Conservation (phyloP, 352 stramenopile species). For the Globisporangium perplexum region DNA sequence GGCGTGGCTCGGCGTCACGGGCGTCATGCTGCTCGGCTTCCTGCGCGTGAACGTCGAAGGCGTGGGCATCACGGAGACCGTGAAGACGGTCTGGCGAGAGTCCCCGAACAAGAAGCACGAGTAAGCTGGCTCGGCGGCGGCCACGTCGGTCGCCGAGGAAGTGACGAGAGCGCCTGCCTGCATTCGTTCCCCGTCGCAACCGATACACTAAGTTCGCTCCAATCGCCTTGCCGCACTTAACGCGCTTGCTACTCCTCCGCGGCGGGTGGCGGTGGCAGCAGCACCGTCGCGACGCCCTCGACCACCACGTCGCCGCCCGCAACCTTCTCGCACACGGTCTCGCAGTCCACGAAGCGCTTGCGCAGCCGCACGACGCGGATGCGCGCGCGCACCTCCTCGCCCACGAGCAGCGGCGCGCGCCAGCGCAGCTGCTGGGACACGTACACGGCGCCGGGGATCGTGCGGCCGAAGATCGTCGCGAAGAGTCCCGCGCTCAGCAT, state of each 20-base stretch:
- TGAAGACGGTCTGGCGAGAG: conserved; percentile 86
- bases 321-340: conserved; percentile 54
- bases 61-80: conserved; percentile 77
- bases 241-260: background rate
- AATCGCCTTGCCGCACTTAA: too few relatives aligned
- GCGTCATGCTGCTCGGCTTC: conserved; percentile 77
- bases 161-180: too few relatives aligned
- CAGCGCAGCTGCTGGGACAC: conserved; percentile 68
- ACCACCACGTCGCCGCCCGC: conserved; percentile 46
- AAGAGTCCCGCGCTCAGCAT: conserved; percentile 78
- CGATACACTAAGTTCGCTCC: too few relatives aligned
- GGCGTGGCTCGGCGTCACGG: conserved; percentile 65
- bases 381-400: conserved; percentile 45
- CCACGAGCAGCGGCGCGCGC: conserved; percentile 52
- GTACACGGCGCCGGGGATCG: conserved; percentile 71
- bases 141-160: too few relatives aligned
- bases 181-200: too few relatives aligned
- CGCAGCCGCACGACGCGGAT: conserved; percentile 57
- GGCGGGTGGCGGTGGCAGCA: conserved; percentile 26
- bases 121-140: background rate
- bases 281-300: conserved; percentile 58
- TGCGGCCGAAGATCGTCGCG: conserved; percentile 73
- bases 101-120: conserved; percentile 54
- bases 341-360: conserved; percentile 71
- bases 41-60: conserved; percentile 82